phyloP scores from a whole-genome alignment of 106 monocot genomes.

The Ottelia alismoides region DNA sequence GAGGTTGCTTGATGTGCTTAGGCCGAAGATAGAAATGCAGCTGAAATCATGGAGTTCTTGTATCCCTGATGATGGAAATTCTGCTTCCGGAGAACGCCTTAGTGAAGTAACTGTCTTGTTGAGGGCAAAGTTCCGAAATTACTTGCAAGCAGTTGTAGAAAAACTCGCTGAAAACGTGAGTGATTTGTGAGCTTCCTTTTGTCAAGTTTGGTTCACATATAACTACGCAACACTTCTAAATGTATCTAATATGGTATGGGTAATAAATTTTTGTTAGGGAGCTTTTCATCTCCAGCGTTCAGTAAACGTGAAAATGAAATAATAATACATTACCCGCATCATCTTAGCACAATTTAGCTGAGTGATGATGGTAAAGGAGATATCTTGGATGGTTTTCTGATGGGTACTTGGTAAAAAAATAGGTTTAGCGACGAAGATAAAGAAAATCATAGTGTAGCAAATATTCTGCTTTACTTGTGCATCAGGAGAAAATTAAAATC shows the following conservation, averaged over 20 bases:
- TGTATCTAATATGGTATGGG: not conserved
- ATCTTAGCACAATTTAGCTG: too few relatives aligned
- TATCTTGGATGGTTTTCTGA: too few relatives aligned
- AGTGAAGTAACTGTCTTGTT: conserved; percentile 81
- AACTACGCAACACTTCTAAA: not conserved
- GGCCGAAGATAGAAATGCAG: conserved; percentile 72
- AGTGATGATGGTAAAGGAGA: too few relatives aligned
- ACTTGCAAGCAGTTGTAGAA: conserved; percentile 86
- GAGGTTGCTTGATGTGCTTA: conserved; percentile 76
- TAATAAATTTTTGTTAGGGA: not conserved
- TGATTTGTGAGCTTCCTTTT: not conserved
- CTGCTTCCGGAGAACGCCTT: conserved; percentile 63
- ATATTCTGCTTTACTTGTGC: too few relatives aligned
- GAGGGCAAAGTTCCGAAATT: conserved; percentile 92
- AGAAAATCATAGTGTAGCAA: too few relatives aligned
- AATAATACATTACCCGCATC: not conserved
- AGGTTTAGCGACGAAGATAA: too few relatives aligned
- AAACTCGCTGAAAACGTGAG: conserved; percentile 95
- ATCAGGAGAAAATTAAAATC: too few relatives aligned
- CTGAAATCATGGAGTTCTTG: conserved; percentile 92
- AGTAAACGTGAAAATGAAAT: not conserved
- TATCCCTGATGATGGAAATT: conserved; percentile 60
- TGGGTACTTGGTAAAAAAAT: too few relatives aligned
- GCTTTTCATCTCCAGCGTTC: too few relatives aligned
- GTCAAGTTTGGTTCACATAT: not conserved